Percentiles rank a stretch among this genome's conserved stretches.
Conservation (phyloP, 441 rosid species). For the Syzygium syzygioides region DNA sequence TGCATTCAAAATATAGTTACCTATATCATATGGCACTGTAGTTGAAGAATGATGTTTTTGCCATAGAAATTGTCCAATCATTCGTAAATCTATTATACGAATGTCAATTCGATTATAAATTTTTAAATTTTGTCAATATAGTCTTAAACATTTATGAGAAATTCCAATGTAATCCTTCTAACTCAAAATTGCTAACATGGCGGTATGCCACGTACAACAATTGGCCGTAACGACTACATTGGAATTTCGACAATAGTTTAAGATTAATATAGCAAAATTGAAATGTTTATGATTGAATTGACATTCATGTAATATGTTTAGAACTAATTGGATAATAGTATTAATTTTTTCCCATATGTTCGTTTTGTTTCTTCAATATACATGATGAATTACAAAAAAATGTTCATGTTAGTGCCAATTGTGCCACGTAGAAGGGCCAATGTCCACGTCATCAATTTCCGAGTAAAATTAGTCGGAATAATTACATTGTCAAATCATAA, state of each 20-base stretch:
- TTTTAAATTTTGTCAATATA: rapidly evolving
- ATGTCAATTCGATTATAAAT: rapidly evolving
- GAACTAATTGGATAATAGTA: no score
- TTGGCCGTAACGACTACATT: rapidly evolving
- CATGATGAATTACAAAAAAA: no score
- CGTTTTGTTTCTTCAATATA: neutral
- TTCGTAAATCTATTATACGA: rapidly evolving
- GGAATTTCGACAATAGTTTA: rapidly evolving
- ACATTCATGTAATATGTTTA: rapidly evolving
- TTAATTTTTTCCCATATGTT: rapidly evolving
- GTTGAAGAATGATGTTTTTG: neutral
- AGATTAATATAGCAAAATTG: rapidly evolving
- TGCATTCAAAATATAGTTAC: neutral
- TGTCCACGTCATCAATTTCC: rapidly evolving
- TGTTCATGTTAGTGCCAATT: rapidly evolving
- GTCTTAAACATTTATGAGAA: neutral
- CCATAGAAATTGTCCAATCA: rapidly evolving
- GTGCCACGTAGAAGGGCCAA: rapidly evolving
- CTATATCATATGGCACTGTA: neutral
- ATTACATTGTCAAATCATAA: rapidly evolving
- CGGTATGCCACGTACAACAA: rapidly evolving
- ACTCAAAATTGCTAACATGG: rapidly evolving
- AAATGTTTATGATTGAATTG: rapidly evolving
- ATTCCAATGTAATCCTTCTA: rapidly evolving
- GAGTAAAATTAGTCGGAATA: rapidly evolving